phyloP scores from a whole-genome alignment of 768 basidiomycete genomes.

The Amanita rimosa region DNA sequence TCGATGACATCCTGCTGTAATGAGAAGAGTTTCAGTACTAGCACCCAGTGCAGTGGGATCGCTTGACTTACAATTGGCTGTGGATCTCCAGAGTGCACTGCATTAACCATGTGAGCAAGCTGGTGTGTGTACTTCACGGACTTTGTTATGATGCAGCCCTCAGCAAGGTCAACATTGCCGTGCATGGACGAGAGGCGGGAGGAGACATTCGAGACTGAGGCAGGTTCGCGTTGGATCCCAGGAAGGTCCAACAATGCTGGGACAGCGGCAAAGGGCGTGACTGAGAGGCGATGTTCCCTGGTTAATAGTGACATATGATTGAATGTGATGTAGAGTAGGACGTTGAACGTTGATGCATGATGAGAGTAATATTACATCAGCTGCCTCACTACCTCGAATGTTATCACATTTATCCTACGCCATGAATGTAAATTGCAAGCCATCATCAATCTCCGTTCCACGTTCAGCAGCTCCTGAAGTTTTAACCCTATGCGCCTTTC shows the following conservation, averaged over 20 bases:
- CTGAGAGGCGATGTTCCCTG: conserved; percentile 6
- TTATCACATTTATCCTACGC: too few species aligned
- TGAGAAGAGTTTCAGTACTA: conserved; percentile 6
- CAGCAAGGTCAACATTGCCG: conserved; percentile 8
- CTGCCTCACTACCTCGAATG: too few species aligned
- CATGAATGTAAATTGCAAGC: conserved; percentile 37
- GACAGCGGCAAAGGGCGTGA: conserved; percentile 11
- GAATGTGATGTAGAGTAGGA: too few species aligned
- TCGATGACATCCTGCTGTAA: conserved; percentile 9
- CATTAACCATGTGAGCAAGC: conserved; percentile 10
- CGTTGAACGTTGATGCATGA: too few species aligned
- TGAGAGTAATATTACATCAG: too few species aligned
- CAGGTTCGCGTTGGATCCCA: conserved; percentile 9
- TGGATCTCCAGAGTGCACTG: conserved; percentile 8
- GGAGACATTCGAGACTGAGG: conserved; percentile 11
- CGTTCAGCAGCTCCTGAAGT: conserved; percentile 10
- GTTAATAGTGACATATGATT: not conserved
- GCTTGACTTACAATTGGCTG: conserved; percentile 7
- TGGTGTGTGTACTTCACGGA: conserved; percentile 14
- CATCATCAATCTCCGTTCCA: conserved; percentile 40
- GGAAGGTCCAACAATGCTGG: conserved; percentile 11
- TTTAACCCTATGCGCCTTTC: conserved; percentile 35
- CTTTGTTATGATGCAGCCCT: conserved; percentile 14
- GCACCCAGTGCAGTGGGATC: not conserved
- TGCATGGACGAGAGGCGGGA: conserved; percentile 1